Conservation (phyloP, 129 eudicot genomes). For the Flaveria ramosissima region DNA sequence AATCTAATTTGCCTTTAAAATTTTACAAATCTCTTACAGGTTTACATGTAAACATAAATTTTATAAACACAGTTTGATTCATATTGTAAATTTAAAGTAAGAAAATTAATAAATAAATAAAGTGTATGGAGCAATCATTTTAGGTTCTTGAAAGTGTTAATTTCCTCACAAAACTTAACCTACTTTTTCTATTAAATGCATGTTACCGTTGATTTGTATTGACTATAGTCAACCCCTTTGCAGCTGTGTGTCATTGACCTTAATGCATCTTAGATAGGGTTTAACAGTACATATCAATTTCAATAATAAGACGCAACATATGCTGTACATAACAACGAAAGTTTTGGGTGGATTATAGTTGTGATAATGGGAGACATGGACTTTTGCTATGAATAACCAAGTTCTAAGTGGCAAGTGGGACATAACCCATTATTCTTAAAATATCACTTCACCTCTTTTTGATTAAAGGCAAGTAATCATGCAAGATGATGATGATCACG, state of each 20-base stretch:
- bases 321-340: conserved; percentile 13
- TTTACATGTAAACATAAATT: too few species aligned
- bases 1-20: too few species aligned
- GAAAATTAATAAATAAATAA: too few species aligned
- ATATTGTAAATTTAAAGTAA: too few species aligned
- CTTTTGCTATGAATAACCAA: neutral
- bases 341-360: conserved; percentile 18
- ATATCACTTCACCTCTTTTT: neutral
- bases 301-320: neutral
- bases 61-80: too few species aligned
- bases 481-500: neutral
- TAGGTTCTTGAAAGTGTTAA: too few species aligned
- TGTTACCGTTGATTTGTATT: conserved; percentile 24
- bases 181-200: conserved; percentile 3
- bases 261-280: conserved; percentile 15
- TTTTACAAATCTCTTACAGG: too few species aligned
- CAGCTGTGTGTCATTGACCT: conserved; percentile 31
- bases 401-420: conserved; percentile 4
- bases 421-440: neutral
- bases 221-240: neutral
- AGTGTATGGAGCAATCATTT: too few species aligned
- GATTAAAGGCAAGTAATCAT: neutral
- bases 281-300: neutral
- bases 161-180: neutral
- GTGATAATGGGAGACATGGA: conserved; percentile 27